phyloP scores from a whole-genome alignment of 179 eudicot species.

The Drosera spatulata region DNA sequence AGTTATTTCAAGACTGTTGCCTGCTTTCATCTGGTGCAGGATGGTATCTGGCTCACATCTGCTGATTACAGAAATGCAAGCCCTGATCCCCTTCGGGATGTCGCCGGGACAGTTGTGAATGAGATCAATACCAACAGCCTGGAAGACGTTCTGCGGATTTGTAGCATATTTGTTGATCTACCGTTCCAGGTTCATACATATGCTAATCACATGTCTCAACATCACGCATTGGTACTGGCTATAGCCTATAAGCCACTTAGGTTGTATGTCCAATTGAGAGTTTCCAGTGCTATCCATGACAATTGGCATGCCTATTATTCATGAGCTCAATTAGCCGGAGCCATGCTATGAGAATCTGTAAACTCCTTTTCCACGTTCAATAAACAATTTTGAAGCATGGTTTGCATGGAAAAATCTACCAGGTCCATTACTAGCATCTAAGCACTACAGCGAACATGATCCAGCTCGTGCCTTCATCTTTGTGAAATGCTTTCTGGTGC shows the following conservation, averaged over 20 bases:
- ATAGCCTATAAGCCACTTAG: too few relatives aligned
- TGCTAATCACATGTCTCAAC: not conserved
- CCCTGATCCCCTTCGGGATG: slow-evolving; percentile 84
- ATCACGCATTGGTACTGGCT: not conserved
- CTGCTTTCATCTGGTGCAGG: slow-evolving; percentile 30
- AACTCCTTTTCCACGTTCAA: too few relatives aligned
- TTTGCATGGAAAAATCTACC: too few relatives aligned
- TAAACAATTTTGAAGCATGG: too few relatives aligned
- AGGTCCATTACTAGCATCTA: too few relatives aligned
- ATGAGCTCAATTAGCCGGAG: too few relatives aligned
- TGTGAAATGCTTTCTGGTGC: not conserved
- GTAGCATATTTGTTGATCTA: slow-evolving; percentile 66
- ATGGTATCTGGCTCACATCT: slow-evolving; percentile 70
- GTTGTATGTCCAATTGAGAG: too few relatives aligned
- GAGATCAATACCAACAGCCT: slow-evolving; percentile 64
- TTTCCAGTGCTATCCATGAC: too few relatives aligned
- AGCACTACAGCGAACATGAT: too few relatives aligned
- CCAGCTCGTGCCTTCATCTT: not conserved
- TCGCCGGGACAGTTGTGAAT: slow-evolving; percentile 57
- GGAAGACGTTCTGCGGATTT: slow-evolving; percentile 85
- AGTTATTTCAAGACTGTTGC: not conserved
- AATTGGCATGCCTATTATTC: too few relatives aligned
- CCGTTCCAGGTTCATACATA: slow-evolving; percentile 44
- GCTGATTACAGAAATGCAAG: slow-evolving; percentile 66
- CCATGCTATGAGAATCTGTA: too few relatives aligned